These are phyloP conservation scores for Lactifluus echinatus DNA, from an alignment of 768 basidiomycete species.

Conservation along the genomic window DNA sequence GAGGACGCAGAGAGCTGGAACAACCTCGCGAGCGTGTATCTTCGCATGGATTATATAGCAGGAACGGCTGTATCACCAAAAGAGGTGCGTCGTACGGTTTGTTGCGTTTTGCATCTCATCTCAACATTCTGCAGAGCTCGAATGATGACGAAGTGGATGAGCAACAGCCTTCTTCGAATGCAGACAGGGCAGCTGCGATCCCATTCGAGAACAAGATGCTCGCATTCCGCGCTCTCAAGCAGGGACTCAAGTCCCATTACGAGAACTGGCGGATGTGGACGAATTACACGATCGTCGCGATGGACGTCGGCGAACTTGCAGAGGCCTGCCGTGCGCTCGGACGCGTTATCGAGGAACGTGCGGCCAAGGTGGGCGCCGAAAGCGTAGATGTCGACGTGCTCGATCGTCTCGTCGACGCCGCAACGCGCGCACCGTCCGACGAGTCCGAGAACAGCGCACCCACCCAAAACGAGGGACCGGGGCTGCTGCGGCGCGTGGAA, in stretches of 20 bases:
- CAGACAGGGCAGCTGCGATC: conserved; percentile 27
- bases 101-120: not conserved
- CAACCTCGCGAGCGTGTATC: conserved; percentile 90
- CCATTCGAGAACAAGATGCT: conserved; percentile 72
- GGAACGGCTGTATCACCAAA: conserved; percentile 27
- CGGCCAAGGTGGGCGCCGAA: conserved; percentile 38
- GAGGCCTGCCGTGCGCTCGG: conserved; percentile 81
- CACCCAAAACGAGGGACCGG: conserved; percentile 58
- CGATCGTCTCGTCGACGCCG: conserved; percentile 82
- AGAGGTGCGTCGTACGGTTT: conserved; percentile 20
- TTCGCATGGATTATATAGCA: conserved; percentile 55
- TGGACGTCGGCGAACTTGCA: conserved; percentile 87
- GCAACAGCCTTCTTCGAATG: not conserved
- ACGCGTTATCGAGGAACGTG: conserved; percentile 74
- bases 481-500: conserved; percentile 55
- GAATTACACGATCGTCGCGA: conserved; percentile 90
- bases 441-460: conserved; percentile 28
- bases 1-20: conserved; percentile 99
- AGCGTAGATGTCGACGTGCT: conserved; percentile 82
- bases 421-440: conserved; percentile 46
- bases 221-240: conserved; percentile 88
- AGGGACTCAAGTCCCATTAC: conserved; percentile 76
- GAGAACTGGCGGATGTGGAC: conserved; percentile 98
- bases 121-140: not conserved
- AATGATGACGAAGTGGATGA: not conserved